phyloP scores from a whole-genome alignment of 306 rosid species.

The Biancaea sappan region DNA sequence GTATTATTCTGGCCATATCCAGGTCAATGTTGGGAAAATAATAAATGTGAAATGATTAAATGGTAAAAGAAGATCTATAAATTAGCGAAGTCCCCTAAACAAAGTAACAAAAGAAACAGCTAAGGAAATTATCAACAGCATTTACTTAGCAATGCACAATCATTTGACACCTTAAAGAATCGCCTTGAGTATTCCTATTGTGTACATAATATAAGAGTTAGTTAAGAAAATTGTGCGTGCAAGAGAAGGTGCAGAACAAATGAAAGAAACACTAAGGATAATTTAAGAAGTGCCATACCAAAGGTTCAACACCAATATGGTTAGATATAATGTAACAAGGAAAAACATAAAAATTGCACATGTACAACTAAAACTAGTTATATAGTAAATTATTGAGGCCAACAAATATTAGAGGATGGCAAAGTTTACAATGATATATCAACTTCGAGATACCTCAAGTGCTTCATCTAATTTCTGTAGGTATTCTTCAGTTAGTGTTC shows the following conservation, averaged over 20 bases:
- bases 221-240: background rate
- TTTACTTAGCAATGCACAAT: background rate
- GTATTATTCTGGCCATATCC: background rate
- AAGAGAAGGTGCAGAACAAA: background rate
- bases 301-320: background rate
- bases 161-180: background rate
- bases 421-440: background rate
- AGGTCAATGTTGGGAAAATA: background rate
- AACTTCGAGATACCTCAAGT: constrained; percentile 78
- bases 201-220: background rate
- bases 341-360: background rate
- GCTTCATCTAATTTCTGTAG: constrained; percentile 76
- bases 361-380: constrained; percentile 5
- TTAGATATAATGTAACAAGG: background rate
- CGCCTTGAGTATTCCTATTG: background rate
- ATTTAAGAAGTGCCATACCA: background rate
- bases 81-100: background rate
- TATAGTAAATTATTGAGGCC: constrained; percentile 4
- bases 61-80: background rate
- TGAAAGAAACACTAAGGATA: background rate
- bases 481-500: constrained; percentile 73
- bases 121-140: background rate
- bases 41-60: background rate
- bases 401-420: constrained; percentile 6
- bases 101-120: background rate